Base-by-base conservation (phyloP, 2,329 filamentous ascomycete genomes). In the Lasiodiplodia sp. region DNA sequence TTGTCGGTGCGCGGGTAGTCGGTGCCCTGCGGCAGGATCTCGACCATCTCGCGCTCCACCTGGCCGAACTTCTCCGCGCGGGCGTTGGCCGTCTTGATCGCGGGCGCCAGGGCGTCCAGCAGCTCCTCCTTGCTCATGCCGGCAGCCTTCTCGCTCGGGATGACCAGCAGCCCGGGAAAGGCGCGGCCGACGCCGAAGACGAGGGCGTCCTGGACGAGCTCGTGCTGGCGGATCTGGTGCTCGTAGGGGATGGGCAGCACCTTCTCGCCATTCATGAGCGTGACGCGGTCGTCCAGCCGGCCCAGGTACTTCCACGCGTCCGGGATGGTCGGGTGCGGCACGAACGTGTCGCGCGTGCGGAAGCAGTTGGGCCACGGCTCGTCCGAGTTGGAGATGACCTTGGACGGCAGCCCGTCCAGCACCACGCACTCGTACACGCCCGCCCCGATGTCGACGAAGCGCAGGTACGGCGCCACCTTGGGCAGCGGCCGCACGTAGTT, bases 111-210 rank as follows among this genome's bases (percentile, higher is more conserved):
- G 0, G 73, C 71, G 1, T 85, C 76, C 0, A 89, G 73, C 23
- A 86, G 79, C 11, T 87, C 81, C 0, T 82, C 76, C 3, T 84
- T 79, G 0, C 80, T 73, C 57, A 87, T 75, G 0, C 80, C 71
- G 0, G 75, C 74, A 0, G 82, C 82, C 2, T 78, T 77, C n/a
- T 85, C 82, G 14, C 82, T 80, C 31, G 84, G 83, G 25, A 90
- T 78, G 14, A 90, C 78, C 12, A 89, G 72, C 12, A 88, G 72
- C 1, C 87, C 88, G 0, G 86, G 85, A 34, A 85, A 80, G 0
- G 83, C 79, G 58, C 81, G 83, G 10, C 84, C 86, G 1, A 84
- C 82, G 0, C 88, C 88, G 70, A 90, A 88, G 0, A 88, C 83
- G 2, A 89, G 79, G 0, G 84, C 85, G 69, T 90, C 88, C 18